A percentile compares a stretch with the other conserved stretches of the same genome.
These are phyloP conservation scores for Haplosporangium sp. DNA, from an alignment of 371 early-diverging fungal genomes.

Conservation along the genomic window DNA sequence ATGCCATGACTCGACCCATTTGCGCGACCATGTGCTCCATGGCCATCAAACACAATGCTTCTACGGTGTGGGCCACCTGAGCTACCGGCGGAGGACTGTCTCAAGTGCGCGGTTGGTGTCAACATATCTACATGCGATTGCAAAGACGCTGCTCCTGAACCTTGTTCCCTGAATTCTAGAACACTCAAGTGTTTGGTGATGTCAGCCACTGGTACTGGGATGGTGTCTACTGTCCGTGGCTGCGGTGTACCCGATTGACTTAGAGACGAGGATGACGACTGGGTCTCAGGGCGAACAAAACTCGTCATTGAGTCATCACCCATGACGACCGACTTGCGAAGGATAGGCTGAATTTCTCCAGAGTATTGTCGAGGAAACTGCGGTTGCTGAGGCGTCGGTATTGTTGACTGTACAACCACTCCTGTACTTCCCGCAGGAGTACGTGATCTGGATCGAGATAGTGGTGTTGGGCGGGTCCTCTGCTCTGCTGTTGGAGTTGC, in stretches of 20 bases:
- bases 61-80: constrained; percentile 18
- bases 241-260: constrained; percentile 23
- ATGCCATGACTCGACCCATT: constrained; percentile 6
- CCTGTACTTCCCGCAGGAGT: constrained; percentile 28
- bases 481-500: constrained; percentile 28
- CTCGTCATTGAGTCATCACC: constrained; percentile 20
- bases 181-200: constrained; percentile 46
- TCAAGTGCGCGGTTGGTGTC: constrained; percentile 10
- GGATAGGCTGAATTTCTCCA: constrained; percentile 26
- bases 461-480: constrained; percentile 23
- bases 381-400: constrained; percentile 17
- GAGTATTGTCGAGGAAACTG: constrained; percentile 37
- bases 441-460: constrained; percentile 34
- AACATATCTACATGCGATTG: constrained; percentile 5
- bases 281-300: constrained; percentile 20
- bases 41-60: constrained; percentile 37
- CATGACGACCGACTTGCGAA: constrained; percentile 19
- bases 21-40: constrained; percentile 11
- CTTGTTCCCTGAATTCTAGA: constrained; percentile 41
- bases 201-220: constrained; percentile 44
- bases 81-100: constrained; percentile 23
- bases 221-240: constrained; percentile 12
- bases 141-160: not conserved
- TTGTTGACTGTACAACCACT: constrained; percentile 1
- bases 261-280: constrained; percentile 28